These are phyloP conservation scores for Paradendryphiella salina DNA, from an alignment of 2,329 filamentous ascomycete genomes.

Conservation along the genomic window DNA sequence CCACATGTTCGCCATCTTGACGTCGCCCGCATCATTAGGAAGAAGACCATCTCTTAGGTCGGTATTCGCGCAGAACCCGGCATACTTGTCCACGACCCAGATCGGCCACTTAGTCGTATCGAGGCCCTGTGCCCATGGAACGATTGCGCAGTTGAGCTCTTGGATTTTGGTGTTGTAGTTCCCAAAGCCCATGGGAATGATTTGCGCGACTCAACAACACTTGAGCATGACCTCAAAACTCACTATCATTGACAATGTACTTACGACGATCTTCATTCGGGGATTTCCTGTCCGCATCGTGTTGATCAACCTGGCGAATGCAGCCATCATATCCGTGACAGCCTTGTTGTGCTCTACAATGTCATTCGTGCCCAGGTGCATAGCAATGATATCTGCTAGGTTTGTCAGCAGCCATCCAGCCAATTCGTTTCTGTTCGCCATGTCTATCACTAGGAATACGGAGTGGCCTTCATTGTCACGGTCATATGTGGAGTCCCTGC, in stretches of 20 bases:
- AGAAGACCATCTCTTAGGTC: conserved; percentile 49
- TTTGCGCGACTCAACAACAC: conserved; percentile 47
- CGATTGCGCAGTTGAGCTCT: conserved; percentile 47
- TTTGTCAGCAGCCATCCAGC: conserved; percentile 51
- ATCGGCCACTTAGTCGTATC: conserved; percentile 49
- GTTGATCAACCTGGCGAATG: conserved; percentile 45
- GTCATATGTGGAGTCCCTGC: conserved; percentile 48
- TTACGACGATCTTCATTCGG: conserved; percentile 51
- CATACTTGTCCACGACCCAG: conserved; percentile 51
- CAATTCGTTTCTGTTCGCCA: conserved; percentile 50
- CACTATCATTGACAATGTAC: conserved; percentile 13
- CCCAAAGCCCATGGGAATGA: conserved; percentile 42
- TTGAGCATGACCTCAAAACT: neutral
- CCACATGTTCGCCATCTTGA: conserved; percentile 48
- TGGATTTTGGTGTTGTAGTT: conserved; percentile 47
- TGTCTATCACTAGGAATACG: conserved; percentile 51
- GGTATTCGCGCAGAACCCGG: conserved; percentile 40
- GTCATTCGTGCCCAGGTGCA: conserved; percentile 54
- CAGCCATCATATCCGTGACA: conserved; percentile 46
- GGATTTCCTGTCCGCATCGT: conserved; percentile 49
- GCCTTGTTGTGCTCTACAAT: conserved; percentile 46
- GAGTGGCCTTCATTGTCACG: conserved; percentile 52
- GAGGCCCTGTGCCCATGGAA: conserved; percentile 46
- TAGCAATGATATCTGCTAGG: conserved; percentile 52
- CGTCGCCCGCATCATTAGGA: conserved; percentile 48